Percentiles rank a stretch among this genome's conserved stretches.
phyloP scores from a whole-genome alignment of 306 rosid genomes.

The Betula pendula region DNA sequence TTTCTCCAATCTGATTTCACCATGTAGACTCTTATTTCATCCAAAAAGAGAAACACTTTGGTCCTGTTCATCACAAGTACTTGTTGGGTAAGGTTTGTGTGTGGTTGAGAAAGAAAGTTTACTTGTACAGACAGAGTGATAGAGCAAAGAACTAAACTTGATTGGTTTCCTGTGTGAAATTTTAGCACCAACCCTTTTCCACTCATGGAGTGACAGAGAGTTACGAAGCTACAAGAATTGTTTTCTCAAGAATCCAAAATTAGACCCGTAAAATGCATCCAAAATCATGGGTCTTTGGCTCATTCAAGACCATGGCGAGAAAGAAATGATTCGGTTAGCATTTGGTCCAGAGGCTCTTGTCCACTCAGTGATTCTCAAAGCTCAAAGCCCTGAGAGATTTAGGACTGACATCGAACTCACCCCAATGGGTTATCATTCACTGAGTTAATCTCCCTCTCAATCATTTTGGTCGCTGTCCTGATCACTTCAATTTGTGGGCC shows the following conservation, averaged over 20 bases:
- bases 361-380: too few relatives aligned
- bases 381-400: too few relatives aligned
- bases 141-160: not conserved
- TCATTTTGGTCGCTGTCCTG: constrained; percentile 93
- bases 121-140: constrained; percentile 45
- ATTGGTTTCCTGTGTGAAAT: constrained; percentile 41
- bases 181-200: constrained; percentile 29
- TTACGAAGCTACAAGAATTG: constrained; percentile 89
- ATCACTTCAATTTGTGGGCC: too few relatives aligned
- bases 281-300: constrained; percentile 93
- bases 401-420: too few relatives aligned
- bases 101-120: constrained; percentile 82
- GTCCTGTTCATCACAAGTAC: constrained; percentile 49
- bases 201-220: constrained; percentile 86
- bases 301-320: constrained; percentile 93
- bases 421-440: too few relatives aligned
- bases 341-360: too few relatives aligned
- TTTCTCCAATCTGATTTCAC: too few relatives aligned
- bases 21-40: too few relatives aligned
- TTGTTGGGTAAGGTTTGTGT: constrained; percentile 68
- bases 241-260: constrained; percentile 81
- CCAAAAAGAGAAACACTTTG: constrained; percentile 43
- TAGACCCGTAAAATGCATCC: constrained; percentile 98
- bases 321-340: constrained; percentile 97
- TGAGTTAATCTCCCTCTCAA: too few relatives aligned